phyloP scores from a whole-genome alignment of 371 early-diverging fungal species.

The Entomophthora muscae region DNA sequence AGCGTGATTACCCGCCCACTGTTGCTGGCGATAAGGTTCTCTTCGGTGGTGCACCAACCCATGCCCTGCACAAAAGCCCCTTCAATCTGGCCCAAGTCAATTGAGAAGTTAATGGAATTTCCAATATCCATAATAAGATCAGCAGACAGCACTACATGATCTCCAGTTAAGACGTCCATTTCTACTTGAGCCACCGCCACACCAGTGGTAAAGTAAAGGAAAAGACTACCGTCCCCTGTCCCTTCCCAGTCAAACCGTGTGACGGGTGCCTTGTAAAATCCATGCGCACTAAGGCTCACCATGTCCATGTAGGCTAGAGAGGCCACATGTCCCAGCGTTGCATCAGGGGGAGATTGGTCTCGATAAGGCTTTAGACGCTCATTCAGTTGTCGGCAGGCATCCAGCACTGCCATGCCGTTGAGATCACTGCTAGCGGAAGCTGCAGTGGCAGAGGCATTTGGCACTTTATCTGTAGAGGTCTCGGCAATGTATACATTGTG shows the following conservation, averaged over 20 bases:
- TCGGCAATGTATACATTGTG: slow-evolving; percentile 43
- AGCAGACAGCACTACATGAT: slow-evolving; percentile 39
- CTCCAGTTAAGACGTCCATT: slow-evolving; percentile 53
- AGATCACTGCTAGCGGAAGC: slow-evolving; percentile 54
- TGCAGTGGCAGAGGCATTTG: slow-evolving; percentile 52
- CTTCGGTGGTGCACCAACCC: slow-evolving; percentile 34
- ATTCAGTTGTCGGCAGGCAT: slow-evolving; percentile 43
- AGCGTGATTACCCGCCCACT: slow-evolving; percentile 46
- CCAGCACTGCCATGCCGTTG: slow-evolving; percentile 52
- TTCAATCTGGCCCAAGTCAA: slow-evolving; percentile 68
- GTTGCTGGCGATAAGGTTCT: slow-evolving; percentile 35
- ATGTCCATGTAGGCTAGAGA: slow-evolving; percentile 47
- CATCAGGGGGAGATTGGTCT: slow-evolving; percentile 21
- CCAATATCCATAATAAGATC: slow-evolving; percentile 63
- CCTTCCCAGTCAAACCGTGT: too few relatives aligned
- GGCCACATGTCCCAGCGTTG: slow-evolving; percentile 21
- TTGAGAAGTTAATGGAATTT: slow-evolving; percentile 45
- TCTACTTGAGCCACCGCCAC: slow-evolving; percentile 56
- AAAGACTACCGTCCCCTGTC: slow-evolving; percentile 37
- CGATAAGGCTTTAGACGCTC: slow-evolving; percentile 43
- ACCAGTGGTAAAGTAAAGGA: slow-evolving; percentile 54
- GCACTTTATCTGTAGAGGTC: slow-evolving; percentile 46
- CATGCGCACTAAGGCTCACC: slow-evolving; percentile 45
- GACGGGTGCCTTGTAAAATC: slow-evolving; percentile 54
- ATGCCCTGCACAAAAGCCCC: slow-evolving; percentile 61